Evolutionary conservation across 257 asterid species (phyloP).

Genomic region (Jaltomata sinuosa): DNA sequence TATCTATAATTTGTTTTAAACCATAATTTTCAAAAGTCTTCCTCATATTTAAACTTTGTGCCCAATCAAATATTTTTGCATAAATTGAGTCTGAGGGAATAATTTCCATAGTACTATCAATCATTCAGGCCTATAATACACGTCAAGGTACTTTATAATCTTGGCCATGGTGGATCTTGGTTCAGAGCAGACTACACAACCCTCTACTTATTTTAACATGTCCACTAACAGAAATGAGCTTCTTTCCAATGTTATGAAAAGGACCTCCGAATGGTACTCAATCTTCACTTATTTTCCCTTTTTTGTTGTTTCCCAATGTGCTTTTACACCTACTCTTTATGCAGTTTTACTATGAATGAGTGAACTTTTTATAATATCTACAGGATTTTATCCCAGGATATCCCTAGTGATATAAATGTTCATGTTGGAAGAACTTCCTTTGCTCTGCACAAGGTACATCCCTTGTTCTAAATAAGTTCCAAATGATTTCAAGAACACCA

Average conservation of each 20-base stretch:
- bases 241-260: slow-evolving; percentile 69
- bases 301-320: not conserved
- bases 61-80: not conserved
- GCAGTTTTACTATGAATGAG: not conserved
- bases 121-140: not conserved
- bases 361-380: not conserved
- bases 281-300: not conserved
- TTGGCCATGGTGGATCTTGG: slow-evolving; percentile 17
- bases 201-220: slow-evolving; percentile 13
- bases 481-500: not conserved
- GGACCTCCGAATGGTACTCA: slow-evolving; percentile 77
- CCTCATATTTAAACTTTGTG: not conserved
- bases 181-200: slow-evolving; percentile 12
- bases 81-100: not conserved
- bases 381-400: slow-evolving; percentile 88
- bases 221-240: slow-evolving; percentile 52
- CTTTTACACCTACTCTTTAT: not conserved
- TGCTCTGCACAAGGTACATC: slow-evolving; percentile 67
- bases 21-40: not conserved
- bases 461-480: not conserved
- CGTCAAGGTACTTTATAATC: slow-evolving; percentile 1
- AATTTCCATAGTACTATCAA: not conserved
- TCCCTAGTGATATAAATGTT: slow-evolving; percentile 66
- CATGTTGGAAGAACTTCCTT: slow-evolving; percentile 61
- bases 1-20: not conserved